Percentiles rank a stretch among this genome's conserved stretches.
phyloP scores from a whole-genome alignment of 2,329 filamentous ascomycete genomes.

The Amylocarpus encephaloides region DNA sequence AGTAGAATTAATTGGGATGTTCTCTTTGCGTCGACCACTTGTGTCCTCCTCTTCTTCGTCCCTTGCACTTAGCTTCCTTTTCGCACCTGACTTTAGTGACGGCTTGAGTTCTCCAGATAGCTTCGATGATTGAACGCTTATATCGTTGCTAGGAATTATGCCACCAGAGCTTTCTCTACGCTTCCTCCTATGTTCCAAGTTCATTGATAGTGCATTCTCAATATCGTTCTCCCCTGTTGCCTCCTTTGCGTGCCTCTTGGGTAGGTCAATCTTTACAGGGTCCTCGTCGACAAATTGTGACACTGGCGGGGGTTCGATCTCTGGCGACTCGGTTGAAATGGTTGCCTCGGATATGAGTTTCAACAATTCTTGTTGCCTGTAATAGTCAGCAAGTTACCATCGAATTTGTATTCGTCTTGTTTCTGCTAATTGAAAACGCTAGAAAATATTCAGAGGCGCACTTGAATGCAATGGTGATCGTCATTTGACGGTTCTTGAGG shows the following conservation, averaged over 20 bases:
- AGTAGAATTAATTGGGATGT: constrained; percentile 24
- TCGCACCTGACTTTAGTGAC: constrained; percentile 43
- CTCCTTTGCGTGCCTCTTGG: constrained; percentile 25
- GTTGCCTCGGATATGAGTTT: constrained; percentile 14
- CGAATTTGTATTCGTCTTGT: constrained; percentile 4
- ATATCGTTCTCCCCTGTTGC: constrained; percentile 16
- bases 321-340: constrained; percentile 54
- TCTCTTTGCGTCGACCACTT: constrained; percentile 29
- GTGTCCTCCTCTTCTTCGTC: constrained; percentile 44
- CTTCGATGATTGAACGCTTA: constrained; percentile 9
- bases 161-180: constrained; percentile 27
- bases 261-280: constrained; percentile 47
- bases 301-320: constrained; percentile 58
- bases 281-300: constrained; percentile 54
- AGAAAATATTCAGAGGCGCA: constrained; percentile 62
- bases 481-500: constrained; percentile 86
- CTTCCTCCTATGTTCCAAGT: constrained; percentile 32
- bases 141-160: constrained; percentile 14
- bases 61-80: constrained; percentile 50
- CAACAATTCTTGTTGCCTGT: constrained; percentile 29
- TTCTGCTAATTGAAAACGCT: background rate
- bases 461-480: constrained; percentile 66
- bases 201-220: constrained; percentile 26
- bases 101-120: constrained; percentile 19
- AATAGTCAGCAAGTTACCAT: constrained; percentile 27